Percentiles rank a stretch among this genome's conserved stretches.
Evolutionary conservation across 441 rosid species (phyloP).

Genomic region (Jatropha podagrica): DNA sequence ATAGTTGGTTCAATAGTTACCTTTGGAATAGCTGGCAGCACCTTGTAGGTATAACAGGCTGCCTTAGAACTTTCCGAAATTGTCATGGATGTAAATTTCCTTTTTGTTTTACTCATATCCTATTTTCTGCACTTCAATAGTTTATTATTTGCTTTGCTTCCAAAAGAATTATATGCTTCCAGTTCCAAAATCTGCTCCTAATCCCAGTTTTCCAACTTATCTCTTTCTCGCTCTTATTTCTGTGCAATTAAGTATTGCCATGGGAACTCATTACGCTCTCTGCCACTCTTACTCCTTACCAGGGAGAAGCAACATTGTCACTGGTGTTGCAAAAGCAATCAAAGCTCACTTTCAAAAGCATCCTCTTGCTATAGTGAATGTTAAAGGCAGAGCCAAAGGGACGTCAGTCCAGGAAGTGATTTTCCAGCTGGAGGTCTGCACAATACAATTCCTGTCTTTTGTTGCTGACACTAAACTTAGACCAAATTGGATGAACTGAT

Average conservation of each 20-base stretch:
- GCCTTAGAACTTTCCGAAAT: background rate
- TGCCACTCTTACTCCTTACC: slow-evolving; percentile 14
- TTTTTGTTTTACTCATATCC: background rate
- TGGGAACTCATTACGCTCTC: slow-evolving; percentile 18
- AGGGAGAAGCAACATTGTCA: slow-evolving; percentile 87
- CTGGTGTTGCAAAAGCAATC: slow-evolving; percentile 76
- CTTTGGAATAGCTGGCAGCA: background rate
- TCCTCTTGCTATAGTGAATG: slow-evolving; percentile 84
- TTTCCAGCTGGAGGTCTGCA: slow-evolving; percentile 73
- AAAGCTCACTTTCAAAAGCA: slow-evolving; percentile 69
- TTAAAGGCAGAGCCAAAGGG: slow-evolving; percentile 95
- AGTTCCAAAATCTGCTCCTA: background rate
- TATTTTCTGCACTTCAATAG: background rate
- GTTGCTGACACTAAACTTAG: background rate
- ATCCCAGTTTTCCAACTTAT: background rate
- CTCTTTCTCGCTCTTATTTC: background rate
- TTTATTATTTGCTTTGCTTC: background rate
- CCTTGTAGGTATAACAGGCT: background rate
- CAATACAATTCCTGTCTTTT: background rate
- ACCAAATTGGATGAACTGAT: slow-evolving; percentile 1
- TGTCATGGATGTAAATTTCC: background rate
- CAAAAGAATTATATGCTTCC: background rate
- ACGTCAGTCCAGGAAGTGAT: slow-evolving; percentile 93
- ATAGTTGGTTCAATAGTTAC: slow-evolving; percentile 4
- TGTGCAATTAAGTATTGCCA: background rate